Evolutionary conservation across 2,329 filamentous ascomycete genomes (phyloP).

Genomic region (Nannizzia gypsea): DNA sequence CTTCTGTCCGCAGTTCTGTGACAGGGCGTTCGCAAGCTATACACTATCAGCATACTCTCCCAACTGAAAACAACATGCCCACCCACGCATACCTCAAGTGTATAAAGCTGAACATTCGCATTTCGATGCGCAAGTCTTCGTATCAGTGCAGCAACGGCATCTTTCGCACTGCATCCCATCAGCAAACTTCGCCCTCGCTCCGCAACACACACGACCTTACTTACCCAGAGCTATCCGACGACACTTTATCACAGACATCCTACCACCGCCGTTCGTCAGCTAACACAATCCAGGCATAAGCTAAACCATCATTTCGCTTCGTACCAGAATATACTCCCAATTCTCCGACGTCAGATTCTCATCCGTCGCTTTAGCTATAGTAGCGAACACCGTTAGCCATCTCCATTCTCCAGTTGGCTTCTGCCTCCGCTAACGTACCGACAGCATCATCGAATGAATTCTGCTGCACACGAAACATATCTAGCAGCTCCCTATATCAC

Average conservation of each 20-base stretch:
- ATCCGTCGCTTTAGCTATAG: slow-evolving; percentile 71
- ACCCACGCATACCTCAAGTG: slow-evolving; percentile 55
- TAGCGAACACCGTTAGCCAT: slow-evolving; percentile 16
- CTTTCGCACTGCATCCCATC: slow-evolving; percentile 49
- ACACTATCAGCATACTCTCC: not conserved
- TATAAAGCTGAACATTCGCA: slow-evolving; percentile 92
- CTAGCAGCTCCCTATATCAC: not conserved
- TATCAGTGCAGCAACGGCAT: slow-evolving; percentile 80
- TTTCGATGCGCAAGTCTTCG: slow-evolving; percentile 86
- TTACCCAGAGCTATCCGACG: slow-evolving; percentile 39
- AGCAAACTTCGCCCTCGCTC: not conserved
- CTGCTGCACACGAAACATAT: slow-evolving; percentile 51
- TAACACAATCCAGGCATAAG: not conserved
- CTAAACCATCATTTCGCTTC: slow-evolving; percentile 10
- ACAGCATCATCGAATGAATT: slow-evolving; percentile 61
- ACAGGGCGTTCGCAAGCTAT: slow-evolving; percentile 76
- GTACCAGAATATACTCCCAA: slow-evolving; percentile 57
- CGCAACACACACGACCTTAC: slow-evolving; percentile 5
- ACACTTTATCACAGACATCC: slow-evolving; percentile 51
- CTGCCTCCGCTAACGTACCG: slow-evolving; percentile 35
- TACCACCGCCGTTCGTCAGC: slow-evolving; percentile 17
- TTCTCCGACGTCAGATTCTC: slow-evolving; percentile 89
- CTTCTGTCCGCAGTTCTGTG: slow-evolving; percentile 76
- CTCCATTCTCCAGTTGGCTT: slow-evolving; percentile 23
- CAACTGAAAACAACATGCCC: not conserved